Percentiles rank a stretch among this genome's conserved stretches.
Evolutionary conservation across 441 rosid species (phyloP).

Genomic region (Corymbia calophylla): DNA sequence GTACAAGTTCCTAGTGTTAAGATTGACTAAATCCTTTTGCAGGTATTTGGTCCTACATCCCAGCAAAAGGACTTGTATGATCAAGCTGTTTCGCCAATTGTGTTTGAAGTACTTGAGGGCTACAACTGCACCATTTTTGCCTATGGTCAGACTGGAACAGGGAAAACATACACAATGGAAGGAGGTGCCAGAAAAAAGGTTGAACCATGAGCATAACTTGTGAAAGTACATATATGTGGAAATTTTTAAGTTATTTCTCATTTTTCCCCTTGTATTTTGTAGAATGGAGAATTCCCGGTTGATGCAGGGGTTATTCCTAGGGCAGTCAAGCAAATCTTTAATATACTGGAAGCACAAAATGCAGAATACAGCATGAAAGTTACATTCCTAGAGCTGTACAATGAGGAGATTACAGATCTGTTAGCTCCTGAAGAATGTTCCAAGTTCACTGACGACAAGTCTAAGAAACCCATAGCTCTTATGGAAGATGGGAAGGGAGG

Average conservation of each 20-base stretch:
- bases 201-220: neutral
- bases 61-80: slow-evolving; percentile 81
- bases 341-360: slow-evolving; percentile 81
- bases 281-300: slow-evolving; percentile 97
- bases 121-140: slow-evolving; percentile 99
- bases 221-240: neutral
- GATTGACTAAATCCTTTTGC: neutral
- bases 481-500: slow-evolving; percentile 99
- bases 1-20: neutral
- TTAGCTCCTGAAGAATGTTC: slow-evolving; percentile 82
- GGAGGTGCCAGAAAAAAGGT: slow-evolving; percentile 98
- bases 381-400: slow-evolving; percentile 93
- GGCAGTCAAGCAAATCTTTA: slow-evolving; percentile 92
- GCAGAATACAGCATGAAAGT: slow-evolving; percentile 99
- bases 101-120: slow-evolving; percentile 93
- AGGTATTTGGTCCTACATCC: slow-evolving; percentile 96
- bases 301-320: slow-evolving; percentile 99
- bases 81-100: slow-evolving; percentile 86
- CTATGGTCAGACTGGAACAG: slow-evolving; percentile 98
- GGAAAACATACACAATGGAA: slow-evolving; percentile 99
- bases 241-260: neutral
- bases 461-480: slow-evolving; percentile 95
- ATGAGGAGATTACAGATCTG: slow-evolving; percentile 96
- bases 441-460: slow-evolving; percentile 81
- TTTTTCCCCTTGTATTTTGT: slow-evolving; percentile 12